Base-by-base conservation (phyloP, 2,329 filamentous ascomycete species). In the Cryphonectria japonica region DNA sequence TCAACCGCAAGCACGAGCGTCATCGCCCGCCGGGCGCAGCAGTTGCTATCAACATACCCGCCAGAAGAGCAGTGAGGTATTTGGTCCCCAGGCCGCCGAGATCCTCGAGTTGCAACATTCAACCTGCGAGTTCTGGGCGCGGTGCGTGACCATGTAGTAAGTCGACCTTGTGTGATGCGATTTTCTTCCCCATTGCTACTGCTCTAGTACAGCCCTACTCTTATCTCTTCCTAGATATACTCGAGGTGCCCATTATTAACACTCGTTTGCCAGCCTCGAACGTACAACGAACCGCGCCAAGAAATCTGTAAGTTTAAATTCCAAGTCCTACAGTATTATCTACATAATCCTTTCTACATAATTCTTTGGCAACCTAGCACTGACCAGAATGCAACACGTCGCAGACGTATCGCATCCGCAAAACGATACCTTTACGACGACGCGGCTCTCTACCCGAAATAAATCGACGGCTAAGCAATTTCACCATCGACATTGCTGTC, bases 101-200 rank as follows among this genome's bases (percentile, higher is more conserved):
- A 65, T 73, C n/a, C 43, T 73, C 2, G 67, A 73, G 71, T 41
- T 73, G 46, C 71, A 73, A 26, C 59, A 69, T 13, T 73, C 71
- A 13, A 73, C 71, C 14, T 73, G 71, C 37, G 71, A 73, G 63
- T 73, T 73, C 39, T 73, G 71, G 71, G 41, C 63, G 11, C 69
- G 71, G 29, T 73, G 71, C 16, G 71, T 73, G 59, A 71, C 57
- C 29, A 69, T 73, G 71, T 73, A 73, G 61, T 64, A 46, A 64
- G 61, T 64, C 19, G 29, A 59, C 54, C 13, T 5, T 5, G 14
- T 16, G 54, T 16, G n/a, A 14, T 14, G 13, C 19, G 5, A 26
- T 29, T 11, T 32, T 29, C n/a, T 29, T 57, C 11, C 26, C 13
- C 5, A 7, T 14, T 57, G 4, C 50, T 54, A 16, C 43, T 8